phyloP scores from a whole-genome alignment of 805 yeast species.

The Sugiyamaella valdiviana region DNA sequence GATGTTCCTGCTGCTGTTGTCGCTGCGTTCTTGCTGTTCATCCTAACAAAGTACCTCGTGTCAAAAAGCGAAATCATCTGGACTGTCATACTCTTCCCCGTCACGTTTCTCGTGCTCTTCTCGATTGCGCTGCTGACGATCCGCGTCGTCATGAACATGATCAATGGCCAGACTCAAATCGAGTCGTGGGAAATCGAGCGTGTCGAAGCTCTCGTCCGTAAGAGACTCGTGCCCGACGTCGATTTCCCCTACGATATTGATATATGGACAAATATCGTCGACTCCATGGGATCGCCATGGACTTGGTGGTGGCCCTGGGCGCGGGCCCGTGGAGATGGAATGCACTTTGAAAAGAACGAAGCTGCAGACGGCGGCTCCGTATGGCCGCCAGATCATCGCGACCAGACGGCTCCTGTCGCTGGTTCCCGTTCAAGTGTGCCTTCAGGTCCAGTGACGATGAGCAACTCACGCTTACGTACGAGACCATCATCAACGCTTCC shows the following conservation, averaged over 20 bases:
- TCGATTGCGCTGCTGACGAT: constrained; percentile 54
- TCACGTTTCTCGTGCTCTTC: constrained; percentile 53
- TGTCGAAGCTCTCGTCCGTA: constrained; percentile 55
- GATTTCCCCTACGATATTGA: constrained; percentile 84
- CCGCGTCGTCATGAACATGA: constrained; percentile 51
- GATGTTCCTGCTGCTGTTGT: neutral
- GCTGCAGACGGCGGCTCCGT: constrained; percentile 49
- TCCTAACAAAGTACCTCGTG: constrained; percentile 48
- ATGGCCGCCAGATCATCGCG: constrained; percentile 91
- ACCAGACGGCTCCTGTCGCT: constrained; percentile 31
- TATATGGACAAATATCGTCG: constrained; percentile 44
- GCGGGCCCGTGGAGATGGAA: constrained; percentile 54
- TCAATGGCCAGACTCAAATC: constrained; percentile 76
- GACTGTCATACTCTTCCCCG: constrained; percentile 48
- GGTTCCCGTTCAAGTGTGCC: neutral
- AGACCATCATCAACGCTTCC: constrained; percentile 2
- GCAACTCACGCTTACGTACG: constrained; percentile 9
- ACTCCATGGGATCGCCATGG: constrained; percentile 53
- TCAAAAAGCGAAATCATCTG: constrained; percentile 47
- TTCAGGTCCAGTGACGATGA: constrained; percentile 13
- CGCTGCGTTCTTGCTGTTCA: neutral
- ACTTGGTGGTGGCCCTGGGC: constrained; percentile 72
- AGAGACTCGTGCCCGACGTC: constrained; percentile 20
- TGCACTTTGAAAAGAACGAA: constrained; percentile 50
- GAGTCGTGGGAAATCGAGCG: constrained; percentile 92